A percentile compares a stretch with the other conserved stretches of the same genome.
phyloP scores from a whole-genome alignment of 345 rosid genomes.

The Acer saccharum region DNA sequence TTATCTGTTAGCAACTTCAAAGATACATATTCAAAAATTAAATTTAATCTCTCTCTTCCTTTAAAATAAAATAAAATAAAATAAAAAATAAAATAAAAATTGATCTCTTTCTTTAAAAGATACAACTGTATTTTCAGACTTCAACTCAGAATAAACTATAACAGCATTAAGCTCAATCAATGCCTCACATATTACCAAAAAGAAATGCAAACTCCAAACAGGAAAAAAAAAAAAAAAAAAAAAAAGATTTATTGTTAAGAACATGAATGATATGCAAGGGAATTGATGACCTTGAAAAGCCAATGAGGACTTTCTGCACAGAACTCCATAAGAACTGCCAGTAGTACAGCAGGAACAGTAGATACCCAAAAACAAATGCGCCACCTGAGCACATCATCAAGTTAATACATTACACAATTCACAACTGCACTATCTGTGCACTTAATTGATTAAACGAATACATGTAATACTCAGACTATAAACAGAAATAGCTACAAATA shows the following conservation, averaged over 20 bases:
- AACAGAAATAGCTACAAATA: not conserved
- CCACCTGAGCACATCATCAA: slow-evolving; percentile 65
- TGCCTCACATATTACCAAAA: not conserved
- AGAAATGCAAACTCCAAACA: slow-evolving; percentile 11
- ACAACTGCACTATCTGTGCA: not conserved
- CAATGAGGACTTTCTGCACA: slow-evolving; percentile 96
- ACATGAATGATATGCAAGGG: slow-evolving; percentile 16
- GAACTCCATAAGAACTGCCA: slow-evolving; percentile 70
- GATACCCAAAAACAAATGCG: slow-evolving; percentile 85
- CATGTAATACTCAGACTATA: not conserved
- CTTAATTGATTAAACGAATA: not conserved
- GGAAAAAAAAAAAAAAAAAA: not conserved
- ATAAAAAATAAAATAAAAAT: not conserved
- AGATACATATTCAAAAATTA: too few relatives aligned
- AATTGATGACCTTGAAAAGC: slow-evolving; percentile 79
- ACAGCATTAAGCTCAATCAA: not conserved
- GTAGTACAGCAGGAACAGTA: slow-evolving; percentile 69
- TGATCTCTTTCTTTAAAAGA: not conserved
- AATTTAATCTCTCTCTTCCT: too few relatives aligned
- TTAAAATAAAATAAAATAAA: not conserved
- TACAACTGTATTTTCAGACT: not conserved
- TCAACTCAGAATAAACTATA: not conserved
- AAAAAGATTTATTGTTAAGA: not conserved
- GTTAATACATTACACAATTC: slow-evolving; percentile 10
- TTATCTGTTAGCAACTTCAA: not conserved